These are phyloP conservation scores for Sergeia podlipaevii DNA, from an alignment of 208 protist species.

Conservation along the genomic window DNA sequence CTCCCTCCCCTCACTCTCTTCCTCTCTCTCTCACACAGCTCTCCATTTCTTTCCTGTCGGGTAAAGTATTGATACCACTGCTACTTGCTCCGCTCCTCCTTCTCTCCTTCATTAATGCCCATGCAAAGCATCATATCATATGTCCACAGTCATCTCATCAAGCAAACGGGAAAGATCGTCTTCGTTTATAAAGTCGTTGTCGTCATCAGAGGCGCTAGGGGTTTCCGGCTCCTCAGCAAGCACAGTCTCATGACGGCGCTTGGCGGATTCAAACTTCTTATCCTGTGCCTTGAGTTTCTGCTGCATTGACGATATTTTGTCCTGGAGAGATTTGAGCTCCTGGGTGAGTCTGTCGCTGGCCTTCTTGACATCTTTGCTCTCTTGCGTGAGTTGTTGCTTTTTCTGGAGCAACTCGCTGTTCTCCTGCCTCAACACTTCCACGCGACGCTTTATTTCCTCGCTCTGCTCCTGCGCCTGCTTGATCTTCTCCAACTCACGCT, in stretches of 20 bases:
- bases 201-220: constrained; percentile 39
- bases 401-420: constrained; percentile 42
- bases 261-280: constrained; percentile 52
- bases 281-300: constrained; percentile 51
- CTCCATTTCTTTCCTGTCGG: too few species aligned
- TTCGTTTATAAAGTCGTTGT: constrained; percentile 54
- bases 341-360: constrained; percentile 39
- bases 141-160: constrained; percentile 48
- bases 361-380: constrained; percentile 63
- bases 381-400: constrained; percentile 58
- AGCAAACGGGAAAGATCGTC: constrained; percentile 48
- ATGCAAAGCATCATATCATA: constrained; percentile 10
- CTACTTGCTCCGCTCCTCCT: constrained; percentile 3
- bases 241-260: constrained; percentile 31
- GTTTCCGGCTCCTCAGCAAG: constrained; percentile 38
- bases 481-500: constrained; percentile 76
- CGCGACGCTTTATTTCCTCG: constrained; percentile 49
- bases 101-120: background rate
- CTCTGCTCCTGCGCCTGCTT: constrained; percentile 70
- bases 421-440: constrained; percentile 66
- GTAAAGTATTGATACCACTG: too few species aligned
- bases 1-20: too few species aligned
- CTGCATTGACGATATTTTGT: constrained; percentile 45
- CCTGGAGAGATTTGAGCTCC: constrained; percentile 44
- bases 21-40: too few species aligned